Base-by-base conservation (phyloP, 768 basidiomycete genomes). In the Pleurotus pulmonarius region DNA sequence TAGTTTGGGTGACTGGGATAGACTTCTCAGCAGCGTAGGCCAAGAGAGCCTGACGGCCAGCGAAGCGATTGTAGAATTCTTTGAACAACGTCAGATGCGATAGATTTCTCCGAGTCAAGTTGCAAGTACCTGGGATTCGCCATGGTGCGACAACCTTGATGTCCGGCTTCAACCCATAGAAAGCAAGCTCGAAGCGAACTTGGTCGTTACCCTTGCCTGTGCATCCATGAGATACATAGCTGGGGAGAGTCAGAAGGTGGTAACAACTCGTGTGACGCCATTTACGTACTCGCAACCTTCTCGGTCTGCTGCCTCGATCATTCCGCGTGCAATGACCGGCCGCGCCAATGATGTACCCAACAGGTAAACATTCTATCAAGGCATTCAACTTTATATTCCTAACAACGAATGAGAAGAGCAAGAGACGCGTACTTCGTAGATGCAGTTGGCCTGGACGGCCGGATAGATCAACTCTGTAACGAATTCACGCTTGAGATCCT, bases 131-230 rank as follows among this genome's bases (percentile, higher is more conserved):
- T 60, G 96, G 92, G 61, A 95, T 83, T 61, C 97, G 87, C 97
- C 97, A 99, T 47, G 97, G 97, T 13, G 97, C 95, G 67, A 99
- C 86, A 65, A 98, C 95, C 74, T 98, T 98, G 84, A 99, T 98
- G 64, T 94, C 91, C 44, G 97, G 95, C 71, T 97, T 94, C 60
- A 99, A 83, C 56, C 94, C 97, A 73, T 98, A 99, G 78, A 99
- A 99, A 0, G 97, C 94, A 56, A 98, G 87, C 69, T 99, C 97
- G 72, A 98, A 99, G 59, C 97, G 92, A 65, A 99, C 97, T 75
- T 99, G 97, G 72, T 99, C 97, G 72, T 99, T 99, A 53, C 97
- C 97, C 79, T 99, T 99, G 53, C 97, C 97, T 49, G 97, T 99
- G 82, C 97, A 99, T 22, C 97, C 97, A 73, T 98, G 97, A 22